A percentile compares a stretch with the other conserved stretches of the same genome.
Evolutionary conservation across 768 basidiomycete genomes (phyloP).

Genomic region (Serendipita indica): DNA sequence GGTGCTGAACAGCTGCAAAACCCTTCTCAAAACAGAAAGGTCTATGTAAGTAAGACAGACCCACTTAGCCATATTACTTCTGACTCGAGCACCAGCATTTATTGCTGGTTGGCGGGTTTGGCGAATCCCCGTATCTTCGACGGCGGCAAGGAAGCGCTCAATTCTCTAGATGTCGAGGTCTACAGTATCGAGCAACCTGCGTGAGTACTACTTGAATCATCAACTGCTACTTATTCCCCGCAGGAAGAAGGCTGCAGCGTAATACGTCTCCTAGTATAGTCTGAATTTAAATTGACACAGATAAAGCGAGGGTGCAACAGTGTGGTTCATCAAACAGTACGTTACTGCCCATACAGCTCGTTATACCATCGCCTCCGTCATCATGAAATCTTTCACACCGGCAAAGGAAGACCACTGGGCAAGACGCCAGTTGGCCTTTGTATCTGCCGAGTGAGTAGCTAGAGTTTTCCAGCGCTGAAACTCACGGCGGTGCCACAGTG

Average conservation of each 20-base stretch:
- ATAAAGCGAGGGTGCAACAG: not conserved
- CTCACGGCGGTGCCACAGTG: not conserved
- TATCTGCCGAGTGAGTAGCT: not conserved
- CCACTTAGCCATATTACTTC: too few species aligned
- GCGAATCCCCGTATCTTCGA: slow-evolving; percentile 5
- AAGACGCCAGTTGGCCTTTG: not conserved
- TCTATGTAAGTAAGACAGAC: too few species aligned
- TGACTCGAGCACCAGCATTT: not conserved
- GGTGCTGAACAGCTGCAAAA: too few species aligned
- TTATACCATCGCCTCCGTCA: not conserved
- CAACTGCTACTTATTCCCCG: not conserved
- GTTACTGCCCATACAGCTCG: not conserved
- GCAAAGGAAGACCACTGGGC: not conserved
- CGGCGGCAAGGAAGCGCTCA: not conserved
- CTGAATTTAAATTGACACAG: not conserved
- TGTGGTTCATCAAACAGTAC: slow-evolving; percentile 6
- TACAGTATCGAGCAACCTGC: not conserved
- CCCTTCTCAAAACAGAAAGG: too few species aligned
- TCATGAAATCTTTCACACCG: not conserved
- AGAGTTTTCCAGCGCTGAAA: not conserved
- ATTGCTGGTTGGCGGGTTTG: slow-evolving; percentile 10
- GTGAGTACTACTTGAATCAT: not conserved
- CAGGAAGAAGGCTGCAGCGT: slow-evolving; percentile 4
- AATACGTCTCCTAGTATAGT: not conserved
- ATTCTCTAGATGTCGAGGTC: not conserved